Conservation (phyloP, 768 basidiomycete species). For the Amanita inopinata region DNA sequence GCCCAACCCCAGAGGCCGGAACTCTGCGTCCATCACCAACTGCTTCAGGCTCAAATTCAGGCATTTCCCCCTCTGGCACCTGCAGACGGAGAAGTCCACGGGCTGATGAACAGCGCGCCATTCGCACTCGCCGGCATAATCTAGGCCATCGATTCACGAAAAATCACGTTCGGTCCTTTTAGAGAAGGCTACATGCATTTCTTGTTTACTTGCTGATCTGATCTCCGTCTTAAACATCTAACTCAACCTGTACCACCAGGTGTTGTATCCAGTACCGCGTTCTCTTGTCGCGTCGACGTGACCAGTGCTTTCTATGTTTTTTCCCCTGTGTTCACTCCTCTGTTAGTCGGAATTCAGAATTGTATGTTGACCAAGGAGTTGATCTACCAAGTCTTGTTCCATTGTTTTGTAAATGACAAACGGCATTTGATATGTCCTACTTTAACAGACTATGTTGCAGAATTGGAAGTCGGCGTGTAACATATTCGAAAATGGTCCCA, state of each 20-base stretch:
- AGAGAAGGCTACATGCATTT: not conserved
- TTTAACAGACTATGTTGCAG: not conserved
- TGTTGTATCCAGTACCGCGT: too few species aligned
- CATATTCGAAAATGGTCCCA: too few species aligned
- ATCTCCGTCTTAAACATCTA: too few species aligned
- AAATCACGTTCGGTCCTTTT: slow-evolving; percentile 1
- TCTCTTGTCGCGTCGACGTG: too few species aligned
- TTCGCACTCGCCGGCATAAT: not conserved
- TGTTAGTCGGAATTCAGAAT: too few species aligned
- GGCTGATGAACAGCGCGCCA: not conserved
- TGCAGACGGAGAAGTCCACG: not conserved
- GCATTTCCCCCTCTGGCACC: not conserved
- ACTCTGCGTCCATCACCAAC: not conserved
- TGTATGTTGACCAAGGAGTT: too few species aligned
- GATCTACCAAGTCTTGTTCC: too few species aligned
- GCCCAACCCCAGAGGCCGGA: too few species aligned
- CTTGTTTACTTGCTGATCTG: not conserved
- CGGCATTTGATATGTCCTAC: not conserved
- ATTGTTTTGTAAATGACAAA: too few species aligned
- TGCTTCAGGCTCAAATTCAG: not conserved
- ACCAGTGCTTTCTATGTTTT: too few species aligned
- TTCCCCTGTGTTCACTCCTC: too few species aligned
- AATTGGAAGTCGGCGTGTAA: not conserved
- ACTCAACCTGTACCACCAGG: too few species aligned
- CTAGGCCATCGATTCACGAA: slow-evolving; percentile 5